phyloP scores from a whole-genome alignment of 805 yeast species.

The Yarrowia alimentaria region DNA sequence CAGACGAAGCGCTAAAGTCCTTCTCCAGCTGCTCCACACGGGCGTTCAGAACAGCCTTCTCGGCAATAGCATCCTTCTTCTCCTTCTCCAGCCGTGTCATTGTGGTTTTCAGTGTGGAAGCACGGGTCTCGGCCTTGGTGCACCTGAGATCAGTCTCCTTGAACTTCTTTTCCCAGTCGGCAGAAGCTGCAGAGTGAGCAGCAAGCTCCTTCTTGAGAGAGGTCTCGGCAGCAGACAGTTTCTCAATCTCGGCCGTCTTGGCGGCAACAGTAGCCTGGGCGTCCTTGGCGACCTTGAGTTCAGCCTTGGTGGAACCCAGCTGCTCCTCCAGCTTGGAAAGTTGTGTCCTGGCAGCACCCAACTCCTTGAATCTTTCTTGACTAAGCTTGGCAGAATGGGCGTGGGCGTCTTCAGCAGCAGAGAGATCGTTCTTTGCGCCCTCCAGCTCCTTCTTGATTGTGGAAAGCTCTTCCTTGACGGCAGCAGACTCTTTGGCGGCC shows the following conservation, averaged over 20 bases:
- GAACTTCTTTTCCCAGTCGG: constrained; percentile 36
- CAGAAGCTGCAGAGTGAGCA: constrained; percentile 40
- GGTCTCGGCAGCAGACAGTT: constrained; percentile 34
- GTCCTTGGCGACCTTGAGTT: constrained; percentile 25
- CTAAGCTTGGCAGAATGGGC: constrained; percentile 43
- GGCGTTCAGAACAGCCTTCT: constrained; percentile 1
- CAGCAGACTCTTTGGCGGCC: constrained; percentile 37
- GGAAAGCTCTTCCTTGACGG: constrained; percentile 44
- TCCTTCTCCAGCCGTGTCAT: constrained; percentile 27
- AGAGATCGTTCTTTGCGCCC: constrained; percentile 7
- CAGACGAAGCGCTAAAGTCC: constrained; percentile 7
- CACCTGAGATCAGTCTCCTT: constrained; percentile 43
- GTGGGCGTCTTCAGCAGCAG: constrained; percentile 26
- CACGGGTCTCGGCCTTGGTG: constrained; percentile 39
- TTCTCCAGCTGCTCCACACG: constrained; percentile 13
- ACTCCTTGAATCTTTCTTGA: constrained; percentile 45
- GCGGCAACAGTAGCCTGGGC: constrained; percentile 13
- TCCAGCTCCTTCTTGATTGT: constrained; percentile 45
- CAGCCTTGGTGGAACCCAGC: constrained; percentile 11
- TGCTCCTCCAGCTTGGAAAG: constrained; percentile 24
- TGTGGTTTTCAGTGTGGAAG: constrained; percentile 27
- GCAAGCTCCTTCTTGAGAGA: constrained; percentile 40
- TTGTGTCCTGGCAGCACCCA: constrained; percentile 35
- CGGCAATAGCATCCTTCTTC: constrained; percentile 29
- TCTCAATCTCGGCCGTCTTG: constrained; percentile 30